A percentile compares a stretch with the other conserved stretches of the same genome.
These are phyloP conservation scores for Boletus eberwhitei DNA, from an alignment of 768 basidiomycete genomes.

Conservation along the genomic window DNA sequence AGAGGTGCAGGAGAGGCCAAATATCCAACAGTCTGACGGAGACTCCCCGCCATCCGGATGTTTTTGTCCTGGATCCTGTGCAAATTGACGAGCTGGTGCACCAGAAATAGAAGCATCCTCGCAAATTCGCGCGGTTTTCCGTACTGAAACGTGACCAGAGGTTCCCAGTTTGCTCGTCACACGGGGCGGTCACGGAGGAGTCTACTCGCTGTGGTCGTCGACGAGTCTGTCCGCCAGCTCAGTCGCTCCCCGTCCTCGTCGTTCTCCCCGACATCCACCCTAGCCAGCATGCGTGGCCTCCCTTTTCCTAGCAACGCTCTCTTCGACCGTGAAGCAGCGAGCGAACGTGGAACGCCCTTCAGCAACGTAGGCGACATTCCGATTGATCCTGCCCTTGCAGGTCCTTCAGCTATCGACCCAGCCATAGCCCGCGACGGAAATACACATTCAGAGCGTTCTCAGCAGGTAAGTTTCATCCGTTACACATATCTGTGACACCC, in stretches of 20 bases:
- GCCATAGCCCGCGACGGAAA: slow-evolving; percentile 37
- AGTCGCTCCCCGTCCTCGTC: slow-evolving; percentile 15
- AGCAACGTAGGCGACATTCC: slow-evolving; percentile 65
- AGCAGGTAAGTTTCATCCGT: slow-evolving; percentile 38
- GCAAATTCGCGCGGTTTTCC: slow-evolving; percentile 3
- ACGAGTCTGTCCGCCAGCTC: slow-evolving; percentile 30
- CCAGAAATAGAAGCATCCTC: slow-evolving; percentile 8
- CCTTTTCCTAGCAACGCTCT: slow-evolving; percentile 44
- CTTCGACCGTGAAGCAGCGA: slow-evolving; percentile 53
- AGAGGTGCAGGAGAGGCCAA: not conserved
- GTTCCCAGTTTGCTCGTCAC: slow-evolving; percentile 27
- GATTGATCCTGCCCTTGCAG: slow-evolving; percentile 74
- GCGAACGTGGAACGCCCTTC: slow-evolving; percentile 58
- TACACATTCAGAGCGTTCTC: slow-evolving; percentile 7
- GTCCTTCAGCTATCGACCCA: slow-evolving; percentile 48
- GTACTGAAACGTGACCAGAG: slow-evolving; percentile 26
- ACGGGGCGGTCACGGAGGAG: slow-evolving; percentile 30
- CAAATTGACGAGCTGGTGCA: not conserved
- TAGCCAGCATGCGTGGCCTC: slow-evolving; percentile 53
- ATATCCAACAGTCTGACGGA: not conserved
- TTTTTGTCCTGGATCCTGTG: slow-evolving; percentile 4
- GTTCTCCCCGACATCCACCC: slow-evolving; percentile 6
- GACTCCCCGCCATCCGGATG: not conserved
- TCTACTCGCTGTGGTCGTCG: slow-evolving; percentile 37
- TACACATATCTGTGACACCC: slow-evolving; percentile 15